Conservation (phyloP, 2,329 filamentous ascomycete genomes). For the Aspergillus thermomutatus region DNA sequence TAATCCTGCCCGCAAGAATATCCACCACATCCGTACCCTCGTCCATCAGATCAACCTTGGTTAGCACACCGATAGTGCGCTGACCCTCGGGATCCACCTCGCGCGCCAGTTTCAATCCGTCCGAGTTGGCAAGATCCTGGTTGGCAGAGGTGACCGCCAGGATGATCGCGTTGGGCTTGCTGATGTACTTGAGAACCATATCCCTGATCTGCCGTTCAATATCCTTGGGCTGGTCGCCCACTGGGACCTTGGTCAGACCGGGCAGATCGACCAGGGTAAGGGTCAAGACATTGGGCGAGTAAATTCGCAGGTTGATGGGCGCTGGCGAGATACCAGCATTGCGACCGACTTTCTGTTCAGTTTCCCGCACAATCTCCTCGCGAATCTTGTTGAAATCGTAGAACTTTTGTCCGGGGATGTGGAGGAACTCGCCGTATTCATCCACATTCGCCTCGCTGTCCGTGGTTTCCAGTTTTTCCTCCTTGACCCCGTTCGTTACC, state of each 20-base stretch:
- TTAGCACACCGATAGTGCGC: slow-evolving; percentile 95
- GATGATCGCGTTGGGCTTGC: slow-evolving; percentile 97
- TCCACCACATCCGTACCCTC: slow-evolving; percentile 97
- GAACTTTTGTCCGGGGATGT: slow-evolving; percentile 96
- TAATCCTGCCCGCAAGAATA: slow-evolving; percentile 95
- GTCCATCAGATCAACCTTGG: slow-evolving; percentile 99
- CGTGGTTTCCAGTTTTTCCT: slow-evolving; percentile 61
- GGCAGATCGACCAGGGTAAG: slow-evolving; percentile 95
- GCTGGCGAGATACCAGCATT: slow-evolving; percentile 96
- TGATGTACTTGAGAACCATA: slow-evolving; percentile 98
- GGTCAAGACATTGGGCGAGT: slow-evolving; percentile 96
- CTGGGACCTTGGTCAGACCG: slow-evolving; percentile 92
- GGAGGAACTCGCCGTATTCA: slow-evolving; percentile 98
- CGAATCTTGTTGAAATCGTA: slow-evolving; percentile 97
- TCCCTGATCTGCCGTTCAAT: slow-evolving; percentile 96
- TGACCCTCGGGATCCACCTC: slow-evolving; percentile 98
- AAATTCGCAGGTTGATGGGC: slow-evolving; percentile 96
- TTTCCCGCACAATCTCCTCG: slow-evolving; percentile 95
- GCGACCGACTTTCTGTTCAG: slow-evolving; percentile 90
- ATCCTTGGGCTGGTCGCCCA: slow-evolving; percentile 93
- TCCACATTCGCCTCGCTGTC: slow-evolving; percentile 89
- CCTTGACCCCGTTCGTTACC: slow-evolving; percentile 67
- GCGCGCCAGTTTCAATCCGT: slow-evolving; percentile 90
- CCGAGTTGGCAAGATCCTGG: slow-evolving; percentile 96
- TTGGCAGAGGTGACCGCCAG: slow-evolving; percentile 95